Conservation (phyloP, 345 rosid genomes). For the Arabis hirsuta region DNA sequence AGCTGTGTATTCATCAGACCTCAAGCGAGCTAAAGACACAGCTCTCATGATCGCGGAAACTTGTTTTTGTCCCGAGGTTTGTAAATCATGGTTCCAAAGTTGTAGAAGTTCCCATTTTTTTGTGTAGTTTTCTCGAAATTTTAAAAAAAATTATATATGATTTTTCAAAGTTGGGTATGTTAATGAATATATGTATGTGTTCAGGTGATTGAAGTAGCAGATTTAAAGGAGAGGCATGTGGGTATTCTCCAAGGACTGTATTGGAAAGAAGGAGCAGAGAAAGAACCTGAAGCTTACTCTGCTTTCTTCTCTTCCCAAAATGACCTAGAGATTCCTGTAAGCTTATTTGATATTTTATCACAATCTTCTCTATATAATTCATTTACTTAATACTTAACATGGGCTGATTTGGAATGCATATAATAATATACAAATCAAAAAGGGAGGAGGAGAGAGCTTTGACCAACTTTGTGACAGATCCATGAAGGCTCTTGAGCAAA, state of each 20-base stretch:
- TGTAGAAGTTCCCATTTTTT: neutral
- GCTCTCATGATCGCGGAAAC: conserved; percentile 41
- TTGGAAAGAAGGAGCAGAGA: conserved; percentile 45
- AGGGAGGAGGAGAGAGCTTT: conserved; percentile 51
- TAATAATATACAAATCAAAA: neutral
- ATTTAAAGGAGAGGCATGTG: conserved; percentile 46
- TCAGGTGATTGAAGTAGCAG: conserved; percentile 43
- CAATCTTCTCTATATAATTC: neutral
- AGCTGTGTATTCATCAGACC: conserved; percentile 46
- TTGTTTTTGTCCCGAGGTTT: conserved; percentile 38
- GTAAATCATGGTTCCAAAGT: conserved; percentile 5
- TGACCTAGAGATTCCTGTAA: conserved; percentile 46
- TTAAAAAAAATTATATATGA: neutral
- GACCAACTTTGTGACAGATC: conserved; percentile 48
- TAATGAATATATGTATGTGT: neutral
- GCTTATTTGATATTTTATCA: neutral
- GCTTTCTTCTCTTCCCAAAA: conserved; percentile 46
- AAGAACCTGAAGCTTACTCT: conserved; percentile 47
- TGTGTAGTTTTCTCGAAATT: neutral
- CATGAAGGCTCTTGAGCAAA: conserved; percentile 41
- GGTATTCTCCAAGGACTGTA: conserved; percentile 45
- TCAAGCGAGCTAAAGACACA: conserved; percentile 47
- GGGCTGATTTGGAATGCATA: neutral
- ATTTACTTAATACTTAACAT: neutral
- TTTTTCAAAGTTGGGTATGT: neutral